Conservation (phyloP, 176 grass and related monocot genomes). For the Phyllostachys edulis region DNA sequence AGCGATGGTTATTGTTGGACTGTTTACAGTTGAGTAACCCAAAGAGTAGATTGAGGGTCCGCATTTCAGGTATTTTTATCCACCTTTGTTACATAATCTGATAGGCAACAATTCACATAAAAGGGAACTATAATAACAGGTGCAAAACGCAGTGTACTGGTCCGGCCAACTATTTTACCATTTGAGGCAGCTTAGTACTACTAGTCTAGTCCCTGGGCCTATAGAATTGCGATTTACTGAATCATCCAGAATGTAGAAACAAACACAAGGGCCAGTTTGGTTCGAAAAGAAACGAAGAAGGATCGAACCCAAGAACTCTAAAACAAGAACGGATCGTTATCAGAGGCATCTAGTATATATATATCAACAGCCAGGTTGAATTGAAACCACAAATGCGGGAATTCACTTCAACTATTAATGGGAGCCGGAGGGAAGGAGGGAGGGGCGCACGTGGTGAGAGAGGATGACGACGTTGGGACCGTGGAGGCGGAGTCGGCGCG, state of each 20-base stretch:
- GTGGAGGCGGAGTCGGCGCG: conserved; percentile 31
- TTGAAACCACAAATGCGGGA: not conserved
- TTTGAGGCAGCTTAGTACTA: not conserved
- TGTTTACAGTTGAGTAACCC: not conserved
- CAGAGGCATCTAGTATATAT: too few relatives aligned
- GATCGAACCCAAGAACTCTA: not conserved
- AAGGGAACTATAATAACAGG: not conserved
- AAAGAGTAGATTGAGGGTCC: not conserved
- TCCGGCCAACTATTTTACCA: not conserved
- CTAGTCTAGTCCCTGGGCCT: not conserved
- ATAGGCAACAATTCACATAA: not conserved
- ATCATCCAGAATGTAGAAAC: not conserved
- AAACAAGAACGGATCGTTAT: too few relatives aligned
- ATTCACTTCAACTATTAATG: not conserved
- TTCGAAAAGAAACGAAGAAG: not conserved
- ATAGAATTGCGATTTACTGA: not conserved
- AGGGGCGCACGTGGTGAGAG: conserved; percentile 16
- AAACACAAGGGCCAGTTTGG: not conserved
- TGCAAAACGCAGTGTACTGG: not conserved
- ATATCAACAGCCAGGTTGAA: not conserved
- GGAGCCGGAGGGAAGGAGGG: too few relatives aligned
- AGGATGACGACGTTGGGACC: conserved; percentile 26
- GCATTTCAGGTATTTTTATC: too few relatives aligned
- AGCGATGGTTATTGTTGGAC: not conserved
- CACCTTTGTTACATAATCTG: not conserved